Conservation (phyloP, 768 basidiomycete genomes). For the Pleurotus tuoliensis region DNA sequence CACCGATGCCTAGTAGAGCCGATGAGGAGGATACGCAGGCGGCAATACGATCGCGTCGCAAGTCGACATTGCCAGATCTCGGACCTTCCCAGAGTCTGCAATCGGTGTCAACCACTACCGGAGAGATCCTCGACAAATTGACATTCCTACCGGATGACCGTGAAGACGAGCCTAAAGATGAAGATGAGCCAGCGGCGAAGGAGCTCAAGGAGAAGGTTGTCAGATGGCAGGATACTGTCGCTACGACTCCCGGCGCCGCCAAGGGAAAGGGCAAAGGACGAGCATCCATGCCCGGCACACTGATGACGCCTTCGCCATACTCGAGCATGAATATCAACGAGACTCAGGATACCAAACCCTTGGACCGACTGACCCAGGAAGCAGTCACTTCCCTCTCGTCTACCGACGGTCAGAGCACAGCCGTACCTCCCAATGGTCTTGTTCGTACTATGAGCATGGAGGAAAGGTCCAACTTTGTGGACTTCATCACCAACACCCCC, state of each 20-base stretch:
- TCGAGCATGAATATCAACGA: constrained; percentile 28
- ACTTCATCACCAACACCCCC: constrained; percentile 36
- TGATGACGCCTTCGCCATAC: constrained; percentile 45
- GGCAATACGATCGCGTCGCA: constrained; percentile 21
- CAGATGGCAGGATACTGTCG: constrained; percentile 29
- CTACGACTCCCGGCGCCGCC: constrained; percentile 14
- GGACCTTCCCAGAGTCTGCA: constrained; percentile 38
- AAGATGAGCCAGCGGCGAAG: constrained; percentile 20
- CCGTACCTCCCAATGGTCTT: constrained; percentile 25
- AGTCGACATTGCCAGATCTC: constrained; percentile 11
- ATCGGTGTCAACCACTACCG: constrained; percentile 46
- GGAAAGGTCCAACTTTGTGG: constrained; percentile 48
- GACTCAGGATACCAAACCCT: constrained; percentile 9
- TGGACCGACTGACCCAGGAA: constrained; percentile 16
- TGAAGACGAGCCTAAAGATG: constrained; percentile 28
- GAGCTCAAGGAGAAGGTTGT: constrained; percentile 29
- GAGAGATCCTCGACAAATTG: constrained; percentile 33
- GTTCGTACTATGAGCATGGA: constrained; percentile 47
- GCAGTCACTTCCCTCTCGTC: constrained; percentile 14
- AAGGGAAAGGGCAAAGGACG: constrained; percentile 22
- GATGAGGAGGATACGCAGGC: constrained; percentile 26
- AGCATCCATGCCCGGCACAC: constrained; percentile 54
- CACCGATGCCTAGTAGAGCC: neutral
- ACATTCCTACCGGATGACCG: constrained; percentile 33
- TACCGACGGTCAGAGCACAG: constrained; percentile 6